Percentiles rank a stretch among this genome's conserved stretches.
Evolutionary conservation across 768 basidiomycete species (phyloP).

Genomic region (Hygrophorus pudorinus): DNA sequence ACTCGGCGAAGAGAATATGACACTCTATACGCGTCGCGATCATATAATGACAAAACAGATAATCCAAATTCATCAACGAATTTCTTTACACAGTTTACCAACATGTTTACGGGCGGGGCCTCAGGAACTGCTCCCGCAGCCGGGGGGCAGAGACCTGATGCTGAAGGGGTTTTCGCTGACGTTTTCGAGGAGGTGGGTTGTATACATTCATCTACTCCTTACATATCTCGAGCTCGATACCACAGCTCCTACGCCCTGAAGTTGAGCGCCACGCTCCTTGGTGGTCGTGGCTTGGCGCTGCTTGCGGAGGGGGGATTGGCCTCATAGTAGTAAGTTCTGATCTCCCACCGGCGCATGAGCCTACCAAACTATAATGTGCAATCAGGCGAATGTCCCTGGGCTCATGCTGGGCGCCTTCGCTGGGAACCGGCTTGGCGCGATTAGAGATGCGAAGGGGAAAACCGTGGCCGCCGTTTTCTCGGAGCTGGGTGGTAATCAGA

Average conservation of each 20-base stretch:
- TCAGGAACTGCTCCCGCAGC: constrained; percentile 19
- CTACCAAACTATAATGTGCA: too few species aligned
- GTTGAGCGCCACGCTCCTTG: constrained; percentile 59
- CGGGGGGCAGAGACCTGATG: constrained; percentile 45
- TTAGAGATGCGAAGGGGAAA: constrained; percentile 92
- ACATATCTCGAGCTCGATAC: background rate
- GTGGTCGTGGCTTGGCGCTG: constrained; percentile 71
- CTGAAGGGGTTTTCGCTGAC: constrained; percentile 77
- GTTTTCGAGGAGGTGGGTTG: constrained; percentile 79
- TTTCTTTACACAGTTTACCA: constrained; percentile 72
- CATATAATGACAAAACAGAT: constrained; percentile 38
- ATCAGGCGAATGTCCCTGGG: constrained; percentile 69
- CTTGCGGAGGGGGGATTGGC: constrained; percentile 58
- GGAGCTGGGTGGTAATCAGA: constrained; percentile 66
- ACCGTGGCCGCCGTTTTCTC: constrained; percentile 84
- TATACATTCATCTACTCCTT: background rate
- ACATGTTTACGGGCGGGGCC: constrained; percentile 49
- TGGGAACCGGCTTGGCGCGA: constrained; percentile 83
- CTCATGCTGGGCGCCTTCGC: constrained; percentile 79
- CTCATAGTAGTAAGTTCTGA: constrained; percentile 31
- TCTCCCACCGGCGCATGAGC: too few species aligned
- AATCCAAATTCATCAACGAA: constrained; percentile 59
- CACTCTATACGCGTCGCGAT: constrained; percentile 44
- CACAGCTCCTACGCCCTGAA: constrained; percentile 69
- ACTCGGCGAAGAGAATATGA: constrained; percentile 68